Evolutionary conservation across 495 filamentous ascomycete genomes (phyloP).

Genomic region (Penicillium waksmanii): DNA sequence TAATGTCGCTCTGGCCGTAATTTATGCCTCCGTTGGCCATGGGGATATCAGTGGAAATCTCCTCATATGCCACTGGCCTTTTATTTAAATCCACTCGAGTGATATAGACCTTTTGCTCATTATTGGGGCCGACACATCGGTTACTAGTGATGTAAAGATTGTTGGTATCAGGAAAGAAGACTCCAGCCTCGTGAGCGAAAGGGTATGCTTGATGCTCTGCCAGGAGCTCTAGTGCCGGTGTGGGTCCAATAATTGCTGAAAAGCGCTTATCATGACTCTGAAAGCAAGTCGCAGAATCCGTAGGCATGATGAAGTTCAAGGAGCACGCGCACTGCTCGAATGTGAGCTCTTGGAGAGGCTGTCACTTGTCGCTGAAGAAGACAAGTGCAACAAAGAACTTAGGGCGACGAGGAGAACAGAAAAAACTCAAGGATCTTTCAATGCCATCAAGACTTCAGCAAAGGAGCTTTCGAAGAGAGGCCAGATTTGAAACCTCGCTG

Average conservation of each 20-base stretch:
- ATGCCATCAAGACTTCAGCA: too few relatives aligned
- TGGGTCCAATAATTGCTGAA: conserved; percentile 31
- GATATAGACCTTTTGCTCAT: conserved; percentile 36
- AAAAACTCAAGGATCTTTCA: too few relatives aligned
- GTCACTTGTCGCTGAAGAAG: background rate
- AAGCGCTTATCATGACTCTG: conserved; percentile 34
- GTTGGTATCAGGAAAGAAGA: conserved; percentile 50
- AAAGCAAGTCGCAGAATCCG: conserved; percentile 13
- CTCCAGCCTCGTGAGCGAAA: conserved; percentile 65
- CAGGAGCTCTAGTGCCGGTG: conserved; percentile 36
- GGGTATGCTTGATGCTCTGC: conserved; percentile 39
- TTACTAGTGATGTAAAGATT: conserved; percentile 64
- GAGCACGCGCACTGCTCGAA: background rate
- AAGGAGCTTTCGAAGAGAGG: too few relatives aligned
- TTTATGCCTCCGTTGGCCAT: conserved; percentile 61
- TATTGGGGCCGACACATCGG: conserved; percentile 20
- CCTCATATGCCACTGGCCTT: conserved; percentile 26
- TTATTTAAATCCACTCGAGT: conserved; percentile 34
- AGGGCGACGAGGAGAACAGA: too few relatives aligned
- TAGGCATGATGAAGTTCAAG: background rate
- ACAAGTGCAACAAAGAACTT: background rate
- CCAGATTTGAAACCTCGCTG: too few relatives aligned
- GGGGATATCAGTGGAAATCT: conserved; percentile 42
- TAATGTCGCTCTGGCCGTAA: conserved; percentile 37
- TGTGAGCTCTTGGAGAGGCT: background rate